These are phyloP conservation scores for Botryobasidium botryosum DNA, from an alignment of 768 basidiomycete species.

Conservation along the genomic window DNA sequence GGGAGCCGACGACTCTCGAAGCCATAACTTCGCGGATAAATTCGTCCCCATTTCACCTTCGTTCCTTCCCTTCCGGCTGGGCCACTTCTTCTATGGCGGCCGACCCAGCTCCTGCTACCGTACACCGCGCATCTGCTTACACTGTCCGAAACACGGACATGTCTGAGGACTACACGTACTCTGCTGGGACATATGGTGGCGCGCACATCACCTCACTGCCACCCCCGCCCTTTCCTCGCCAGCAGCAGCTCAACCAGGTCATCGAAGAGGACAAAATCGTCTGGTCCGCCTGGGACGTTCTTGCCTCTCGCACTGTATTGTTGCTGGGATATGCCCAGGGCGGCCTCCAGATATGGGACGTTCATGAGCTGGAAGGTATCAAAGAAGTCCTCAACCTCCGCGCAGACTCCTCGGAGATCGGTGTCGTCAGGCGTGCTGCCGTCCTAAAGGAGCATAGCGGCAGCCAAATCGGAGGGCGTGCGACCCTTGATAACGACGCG, in stretches of 20 bases:
- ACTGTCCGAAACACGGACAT: too few relatives aligned
- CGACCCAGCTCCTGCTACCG: too few relatives aligned
- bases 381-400: conserved; percentile 36
- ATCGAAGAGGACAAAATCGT: conserved; percentile 21
- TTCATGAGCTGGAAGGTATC: conserved; percentile 32
- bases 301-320: conserved; percentile 28
- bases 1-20: too few relatives aligned
- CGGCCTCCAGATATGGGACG: conserved; percentile 48
- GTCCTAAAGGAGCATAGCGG: conserved; percentile 13
- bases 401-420: conserved; percentile 17
- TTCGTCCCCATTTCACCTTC: too few relatives aligned
- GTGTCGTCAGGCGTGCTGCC: conserved; percentile 11
- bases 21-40: too few relatives aligned
- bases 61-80: too few relatives aligned
- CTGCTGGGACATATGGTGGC: too few relatives aligned
- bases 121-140: too few relatives aligned
- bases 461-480: conserved; percentile 20
- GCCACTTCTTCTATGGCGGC: too few relatives aligned
- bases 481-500: conserved; percentile 22
- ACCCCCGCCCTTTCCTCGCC: too few relatives aligned
- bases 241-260: not conserved
- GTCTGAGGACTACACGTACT: too few relatives aligned
- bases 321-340: conserved; percentile 32
- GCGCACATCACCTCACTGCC: too few relatives aligned
- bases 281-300: conserved; percentile 32